Percentiles rank a stretch among this genome's conserved stretches.
phyloP scores from a whole-genome alignment of 2,329 filamentous ascomycete species.

The Emergomyces pasteurianus region DNA sequence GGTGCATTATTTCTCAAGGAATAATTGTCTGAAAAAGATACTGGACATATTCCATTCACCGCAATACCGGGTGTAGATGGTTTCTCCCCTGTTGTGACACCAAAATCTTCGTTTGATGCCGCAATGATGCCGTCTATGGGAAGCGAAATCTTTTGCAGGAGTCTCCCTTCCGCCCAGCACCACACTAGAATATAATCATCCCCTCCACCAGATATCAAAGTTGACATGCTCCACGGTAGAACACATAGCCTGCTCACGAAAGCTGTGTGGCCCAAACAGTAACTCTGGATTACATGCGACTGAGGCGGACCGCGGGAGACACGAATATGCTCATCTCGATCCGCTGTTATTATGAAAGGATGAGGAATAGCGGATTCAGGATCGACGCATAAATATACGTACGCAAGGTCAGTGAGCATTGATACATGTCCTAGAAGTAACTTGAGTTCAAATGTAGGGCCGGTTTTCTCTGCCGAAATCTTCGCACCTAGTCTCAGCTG shows the following conservation, averaged over 20 bases:
- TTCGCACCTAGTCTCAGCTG: conserved; percentile 38
- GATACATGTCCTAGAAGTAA: conserved; percentile 88
- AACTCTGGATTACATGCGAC: conserved; percentile 75
- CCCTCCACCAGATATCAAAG: conserved; percentile 76
- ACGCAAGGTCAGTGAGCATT: conserved; percentile 67
- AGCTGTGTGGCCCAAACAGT: conserved; percentile 75
- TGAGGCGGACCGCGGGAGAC: conserved; percentile 72
- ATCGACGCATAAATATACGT: conserved; percentile 37
- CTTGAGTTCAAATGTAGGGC: conserved; percentile 56
- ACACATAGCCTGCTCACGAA: conserved; percentile 72
- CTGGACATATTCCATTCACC: conserved; percentile 42
- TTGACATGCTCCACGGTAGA: conserved; percentile 41
- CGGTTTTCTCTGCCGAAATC: conserved; percentile 34
- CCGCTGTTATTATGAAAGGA: conserved; percentile 53
- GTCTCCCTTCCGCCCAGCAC: conserved; percentile 53
- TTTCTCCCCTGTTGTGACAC: neutral
- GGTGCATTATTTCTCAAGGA: conserved; percentile 5
- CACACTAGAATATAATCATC: conserved; percentile 69
- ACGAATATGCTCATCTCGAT: conserved; percentile 75
- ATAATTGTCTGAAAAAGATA: conserved; percentile 16
- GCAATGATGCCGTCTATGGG: conserved; percentile 10
- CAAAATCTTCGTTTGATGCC: neutral
- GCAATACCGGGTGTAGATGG: conserved; percentile 22
- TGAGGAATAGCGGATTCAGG: conserved; percentile 38
- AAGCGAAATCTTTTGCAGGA: conserved; percentile 20